These are phyloP conservation scores for Balakata baccata DNA, from an alignment of 345 rosid genomes.

Conservation along the genomic window DNA sequence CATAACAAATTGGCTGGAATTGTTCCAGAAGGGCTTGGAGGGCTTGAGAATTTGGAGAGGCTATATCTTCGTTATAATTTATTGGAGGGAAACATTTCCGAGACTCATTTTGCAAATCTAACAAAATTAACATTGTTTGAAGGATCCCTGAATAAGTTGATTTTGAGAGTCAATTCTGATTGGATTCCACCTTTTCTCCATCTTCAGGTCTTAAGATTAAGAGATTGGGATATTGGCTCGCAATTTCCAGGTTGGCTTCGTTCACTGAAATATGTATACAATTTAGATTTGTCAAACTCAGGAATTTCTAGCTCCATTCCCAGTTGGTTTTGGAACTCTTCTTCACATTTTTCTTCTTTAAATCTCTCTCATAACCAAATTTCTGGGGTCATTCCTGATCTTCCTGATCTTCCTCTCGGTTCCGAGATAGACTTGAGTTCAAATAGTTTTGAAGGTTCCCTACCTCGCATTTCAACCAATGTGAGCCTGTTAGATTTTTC, in stretches of 20 bases:
- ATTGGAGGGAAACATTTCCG: constrained; percentile 23
- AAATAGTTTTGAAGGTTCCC: constrained; percentile 1
- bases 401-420: neutral
- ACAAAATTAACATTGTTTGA: constrained; percentile 10
- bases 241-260: constrained; percentile 5
- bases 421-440: constrained; percentile 2
- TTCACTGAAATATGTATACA: neutral
- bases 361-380: constrained; percentile 11
- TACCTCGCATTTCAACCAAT: neutral
- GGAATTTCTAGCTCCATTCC: neutral
- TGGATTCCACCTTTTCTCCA: constrained; percentile 7
- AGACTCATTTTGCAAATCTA: constrained; percentile 27
- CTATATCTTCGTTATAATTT: constrained; percentile 10
- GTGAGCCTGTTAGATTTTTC: neutral
- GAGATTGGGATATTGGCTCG: constrained; percentile 1
- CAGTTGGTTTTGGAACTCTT: constrained; percentile 7
- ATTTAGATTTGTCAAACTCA: constrained; percentile 10
- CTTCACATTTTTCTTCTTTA: neutral
- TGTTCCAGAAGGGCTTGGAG: constrained; percentile 18
- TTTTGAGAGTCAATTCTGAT: constrained; percentile 1
- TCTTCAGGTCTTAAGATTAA: neutral
- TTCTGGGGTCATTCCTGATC: neutral
- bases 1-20: constrained; percentile 13
- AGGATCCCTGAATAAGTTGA: neutral
- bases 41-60: constrained; percentile 1